These are phyloP conservation scores for Neopestalotiopsis sp. DNA, from an alignment of 2,329 filamentous ascomycete genomes.

Conservation along the genomic window DNA sequence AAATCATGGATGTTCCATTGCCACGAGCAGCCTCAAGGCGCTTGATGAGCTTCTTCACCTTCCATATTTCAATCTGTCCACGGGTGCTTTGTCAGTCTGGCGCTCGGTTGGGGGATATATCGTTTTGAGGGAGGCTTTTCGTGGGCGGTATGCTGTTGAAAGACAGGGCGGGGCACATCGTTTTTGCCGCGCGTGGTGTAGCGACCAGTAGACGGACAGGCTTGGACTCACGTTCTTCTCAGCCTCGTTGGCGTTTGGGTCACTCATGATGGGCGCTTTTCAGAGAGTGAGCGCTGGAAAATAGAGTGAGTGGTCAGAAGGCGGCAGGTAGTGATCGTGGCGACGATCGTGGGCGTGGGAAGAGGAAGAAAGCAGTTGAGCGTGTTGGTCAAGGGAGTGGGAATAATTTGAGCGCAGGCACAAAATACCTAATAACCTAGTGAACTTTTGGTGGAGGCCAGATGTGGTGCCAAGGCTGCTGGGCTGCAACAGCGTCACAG, in stretches of 20 bases:
- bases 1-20: conserved; percentile 99
- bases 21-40: conserved; percentile 94
- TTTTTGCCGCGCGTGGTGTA: conserved; percentile 16
- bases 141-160: neutral
- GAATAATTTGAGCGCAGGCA: neutral
- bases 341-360: neutral
- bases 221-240: conserved; percentile 83
- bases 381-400: conserved; percentile 6
- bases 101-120: neutral
- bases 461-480: neutral
- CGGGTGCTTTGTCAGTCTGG: conserved; percentile 3
- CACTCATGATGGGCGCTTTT: conserved; percentile 73
- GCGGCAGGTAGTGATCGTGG: neutral
- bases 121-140: neutral
- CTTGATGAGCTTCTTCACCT: conserved; percentile 99
- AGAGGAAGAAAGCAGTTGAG: neutral
- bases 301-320: conserved; percentile 1
- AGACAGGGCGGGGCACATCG: conserved; percentile 9
- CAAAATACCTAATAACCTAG: neutral
- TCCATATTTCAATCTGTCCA: conserved; percentile 77
- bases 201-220: conserved; percentile 8
- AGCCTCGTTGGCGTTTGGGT: conserved; percentile 85
- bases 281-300: conserved; percentile 2
- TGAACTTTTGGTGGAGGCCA: neutral
- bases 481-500: conserved; percentile 8